These are phyloP conservation scores for Chaetomium fimeti DNA, from an alignment of 495 filamentous ascomycete genomes.

Conservation along the genomic window DNA sequence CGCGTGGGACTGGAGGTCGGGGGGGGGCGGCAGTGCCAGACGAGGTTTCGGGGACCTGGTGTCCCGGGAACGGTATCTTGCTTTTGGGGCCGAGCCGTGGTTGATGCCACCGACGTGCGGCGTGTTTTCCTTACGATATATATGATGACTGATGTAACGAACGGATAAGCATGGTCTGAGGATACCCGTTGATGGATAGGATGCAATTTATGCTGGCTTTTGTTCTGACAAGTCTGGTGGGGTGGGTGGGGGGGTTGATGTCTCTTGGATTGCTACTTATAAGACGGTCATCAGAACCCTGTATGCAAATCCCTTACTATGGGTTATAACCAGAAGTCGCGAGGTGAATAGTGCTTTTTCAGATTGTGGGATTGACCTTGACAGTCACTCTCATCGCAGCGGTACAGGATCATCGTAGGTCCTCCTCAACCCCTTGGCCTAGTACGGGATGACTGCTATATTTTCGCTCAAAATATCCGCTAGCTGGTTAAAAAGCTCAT, in stretches of 20 bases:
- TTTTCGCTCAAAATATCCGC: too few relatives aligned
- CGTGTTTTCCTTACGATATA: constrained; percentile 18
- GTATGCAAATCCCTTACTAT: too few relatives aligned
- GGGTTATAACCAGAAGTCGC: too few relatives aligned
- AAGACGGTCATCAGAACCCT: too few relatives aligned
- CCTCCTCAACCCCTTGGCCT: too few relatives aligned
- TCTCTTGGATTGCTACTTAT: neutral
- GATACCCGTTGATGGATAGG: constrained; percentile 23
- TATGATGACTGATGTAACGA: constrained; percentile 23
- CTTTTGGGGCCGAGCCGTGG: neutral
- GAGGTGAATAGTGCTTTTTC: too few relatives aligned
- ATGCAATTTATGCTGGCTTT: neutral
- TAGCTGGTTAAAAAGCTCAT: too few relatives aligned
- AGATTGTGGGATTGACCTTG: too few relatives aligned
- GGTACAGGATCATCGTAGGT: too few relatives aligned
- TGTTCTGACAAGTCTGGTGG: neutral
- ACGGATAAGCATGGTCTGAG: constrained; percentile 19
- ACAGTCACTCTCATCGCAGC: too few relatives aligned
- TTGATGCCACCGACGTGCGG: neutral
- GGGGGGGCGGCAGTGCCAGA: neutral
- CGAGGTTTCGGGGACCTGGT: constrained; percentile 8
- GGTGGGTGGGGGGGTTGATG: too few relatives aligned
- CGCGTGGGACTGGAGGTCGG: neutral
- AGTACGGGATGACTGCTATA: too few relatives aligned
- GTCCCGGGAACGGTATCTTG: constrained; percentile 1